These are phyloP conservation scores for Phytophthora podocarpi DNA, from an alignment of 352 stramenopile species.

Conservation along the genomic window DNA sequence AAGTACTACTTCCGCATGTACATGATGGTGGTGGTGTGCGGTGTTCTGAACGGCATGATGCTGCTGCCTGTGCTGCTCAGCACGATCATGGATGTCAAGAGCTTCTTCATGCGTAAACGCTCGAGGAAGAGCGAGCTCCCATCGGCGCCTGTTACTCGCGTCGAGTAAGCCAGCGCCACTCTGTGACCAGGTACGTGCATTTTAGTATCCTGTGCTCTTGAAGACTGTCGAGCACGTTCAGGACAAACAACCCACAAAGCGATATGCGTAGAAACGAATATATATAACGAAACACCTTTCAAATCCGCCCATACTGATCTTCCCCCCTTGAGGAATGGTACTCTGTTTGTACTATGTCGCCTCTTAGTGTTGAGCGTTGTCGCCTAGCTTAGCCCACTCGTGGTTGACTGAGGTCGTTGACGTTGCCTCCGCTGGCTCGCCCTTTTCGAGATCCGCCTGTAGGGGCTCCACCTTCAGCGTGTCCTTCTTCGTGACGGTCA, in stretches of 20 bases:
- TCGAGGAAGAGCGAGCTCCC: conserved; percentile 26
- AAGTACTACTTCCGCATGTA: conserved; percentile 94
- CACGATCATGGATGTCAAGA: conserved; percentile 51
- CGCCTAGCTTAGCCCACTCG: too few species aligned
- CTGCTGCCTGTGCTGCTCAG: conserved; percentile 71
- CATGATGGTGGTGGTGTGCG: conserved; percentile 83
- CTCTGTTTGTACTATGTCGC: too few species aligned
- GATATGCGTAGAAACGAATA: too few species aligned
- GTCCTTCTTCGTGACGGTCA: conserved; percentile 31
- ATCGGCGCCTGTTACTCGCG: conserved; percentile 35
- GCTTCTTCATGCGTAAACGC: conserved; percentile 41
- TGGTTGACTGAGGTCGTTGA: conserved; percentile 7
- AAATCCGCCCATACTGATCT: too few species aligned
- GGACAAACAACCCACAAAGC: too few species aligned
- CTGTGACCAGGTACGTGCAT: too few species aligned
- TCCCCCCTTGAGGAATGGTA: too few species aligned
- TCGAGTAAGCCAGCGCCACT: too few species aligned
- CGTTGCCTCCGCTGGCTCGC: background rate
- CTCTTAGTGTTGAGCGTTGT: too few species aligned
- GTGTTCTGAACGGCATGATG: conserved; percentile 79
- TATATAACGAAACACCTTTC: too few species aligned
- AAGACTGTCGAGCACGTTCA: too few species aligned
- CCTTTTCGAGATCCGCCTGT: conserved; percentile 7
- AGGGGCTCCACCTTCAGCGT: conserved; percentile 10
- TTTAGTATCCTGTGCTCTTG: too few species aligned